Percentiles rank a stretch among this genome's conserved stretches.
These are phyloP conservation scores for Tylopilus vinaceipallidus DNA, from an alignment of 768 basidiomycete species.

Conservation along the genomic window DNA sequence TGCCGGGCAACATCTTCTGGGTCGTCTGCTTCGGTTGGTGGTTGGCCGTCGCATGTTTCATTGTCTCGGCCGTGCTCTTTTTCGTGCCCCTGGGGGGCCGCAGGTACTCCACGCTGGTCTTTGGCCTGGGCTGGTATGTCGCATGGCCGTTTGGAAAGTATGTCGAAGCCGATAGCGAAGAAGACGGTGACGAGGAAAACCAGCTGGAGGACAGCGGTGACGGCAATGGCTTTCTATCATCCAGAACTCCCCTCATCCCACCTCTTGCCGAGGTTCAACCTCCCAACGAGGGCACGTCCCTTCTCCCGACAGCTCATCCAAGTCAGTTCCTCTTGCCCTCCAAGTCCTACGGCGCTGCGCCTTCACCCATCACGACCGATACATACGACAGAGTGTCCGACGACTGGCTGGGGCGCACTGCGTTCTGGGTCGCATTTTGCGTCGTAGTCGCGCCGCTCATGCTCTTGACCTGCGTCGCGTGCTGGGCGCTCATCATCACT, in stretches of 20 bases:
- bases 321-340: slow-evolving; percentile 39
- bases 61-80: slow-evolving; percentile 65
- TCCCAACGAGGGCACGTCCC: slow-evolving; percentile 47
- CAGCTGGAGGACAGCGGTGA: slow-evolving; percentile 24
- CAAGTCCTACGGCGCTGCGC: slow-evolving; percentile 71
- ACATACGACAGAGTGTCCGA: slow-evolving; percentile 25
- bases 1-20: slow-evolving; percentile 96
- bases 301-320: slow-evolving; percentile 35
- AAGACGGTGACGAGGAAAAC: slow-evolving; percentile 41
- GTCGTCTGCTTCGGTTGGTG: slow-evolving; percentile 89
- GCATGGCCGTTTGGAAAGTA: slow-evolving; percentile 99
- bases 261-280: slow-evolving; percentile 31
- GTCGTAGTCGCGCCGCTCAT: slow-evolving; percentile 85
- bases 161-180: slow-evolving; percentile 74
- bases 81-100: slow-evolving; percentile 77
- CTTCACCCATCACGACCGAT: slow-evolving; percentile 28
- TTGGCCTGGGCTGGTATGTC: slow-evolving; percentile 94
- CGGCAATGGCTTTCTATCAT: slow-evolving; percentile 31
- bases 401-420: slow-evolving; percentile 65
- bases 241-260: slow-evolving; percentile 44
- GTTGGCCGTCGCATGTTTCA: slow-evolving; percentile 72
- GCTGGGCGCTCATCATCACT: slow-evolving; percentile 94
- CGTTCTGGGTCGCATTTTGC: slow-evolving; percentile 80
- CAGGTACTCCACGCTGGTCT: slow-evolving; percentile 82
- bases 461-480: slow-evolving; percentile 81